Evolutionary conservation across 805 yeast genomes (phyloP), one percentile per base, ranked within the genome.

Genomic region (Kregervanrija fluxuum): DNA sequence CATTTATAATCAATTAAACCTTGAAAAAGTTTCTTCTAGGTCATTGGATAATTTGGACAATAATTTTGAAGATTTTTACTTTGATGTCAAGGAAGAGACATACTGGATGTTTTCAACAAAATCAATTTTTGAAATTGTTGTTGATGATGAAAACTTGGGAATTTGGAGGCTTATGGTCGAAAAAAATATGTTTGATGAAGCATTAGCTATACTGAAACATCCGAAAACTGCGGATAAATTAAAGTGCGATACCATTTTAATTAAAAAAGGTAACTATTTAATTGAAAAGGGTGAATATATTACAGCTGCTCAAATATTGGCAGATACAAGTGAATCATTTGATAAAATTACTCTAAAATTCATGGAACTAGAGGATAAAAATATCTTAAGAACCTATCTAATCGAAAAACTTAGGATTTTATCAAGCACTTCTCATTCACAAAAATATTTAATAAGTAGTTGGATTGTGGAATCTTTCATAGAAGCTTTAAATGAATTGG

Each of bases 81-180:
- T 70, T 1, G 95, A 85, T 54, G 61, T 63, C 42, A 47, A 61
- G 4, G 62, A 63, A 37, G 57, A 69, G 1, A 85, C 98, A 0
- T 85, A 69, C 53, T 93, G 99, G 99, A 62, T 85, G 3, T 86
- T 69, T 54, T 77, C 93, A 0, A 61, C 66, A 11, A 56, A 64
- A 5, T 70, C 70, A 40, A 77, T 93, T 9, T 85, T 74, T 57
- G 99, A 93, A 59, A 63, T 93, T 6, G 71, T 82, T 9, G 67
- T 86, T 11, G 73, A 73, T 33, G 74, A 83, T 55, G 97, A 91
- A 60, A 69, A 80, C 4, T 67, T 73, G 4, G 84, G 84, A 22
- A 80, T 90, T 3, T 87, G 97, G 96, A 75, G 74, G 43, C 67
- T 76, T 0, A 61, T 81, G 54, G 57, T 80, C n/a, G 71, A 70